Conservation (phyloP, 805 yeast genomes). For the Wickerhamia fluorescens region DNA sequence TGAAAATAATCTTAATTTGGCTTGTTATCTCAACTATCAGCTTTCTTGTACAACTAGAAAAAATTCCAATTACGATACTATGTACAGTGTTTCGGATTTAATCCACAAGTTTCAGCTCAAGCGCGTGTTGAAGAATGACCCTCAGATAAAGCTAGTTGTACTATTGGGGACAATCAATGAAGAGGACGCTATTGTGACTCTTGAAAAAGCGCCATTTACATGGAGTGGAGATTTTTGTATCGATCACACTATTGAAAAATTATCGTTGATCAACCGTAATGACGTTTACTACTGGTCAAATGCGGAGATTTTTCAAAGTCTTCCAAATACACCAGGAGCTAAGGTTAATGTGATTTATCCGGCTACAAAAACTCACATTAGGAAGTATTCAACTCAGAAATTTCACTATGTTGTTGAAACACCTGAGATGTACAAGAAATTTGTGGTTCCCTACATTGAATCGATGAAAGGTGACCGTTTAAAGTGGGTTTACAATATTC, state of each 20-base stretch:
- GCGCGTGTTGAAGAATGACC: slow-evolving; percentile 48
- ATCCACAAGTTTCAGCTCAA: slow-evolving; percentile 37
- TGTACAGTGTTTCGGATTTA: slow-evolving; percentile 13
- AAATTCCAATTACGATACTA: neutral
- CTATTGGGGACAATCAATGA: slow-evolving; percentile 61
- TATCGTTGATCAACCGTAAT: slow-evolving; percentile 50
- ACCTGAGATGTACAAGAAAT: slow-evolving; percentile 57
- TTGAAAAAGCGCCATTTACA: slow-evolving; percentile 68
- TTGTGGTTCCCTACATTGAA: slow-evolving; percentile 70
- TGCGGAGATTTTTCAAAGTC: slow-evolving; percentile 40
- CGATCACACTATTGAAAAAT: slow-evolving; percentile 10
- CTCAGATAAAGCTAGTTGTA: slow-evolving; percentile 60
- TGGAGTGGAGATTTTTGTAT: slow-evolving; percentile 13
- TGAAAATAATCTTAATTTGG: neutral
- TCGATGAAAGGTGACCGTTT: slow-evolving; percentile 71
- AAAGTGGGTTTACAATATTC: slow-evolving; percentile 85
- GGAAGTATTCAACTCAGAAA: slow-evolving; percentile 61
- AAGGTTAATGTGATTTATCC: slow-evolving; percentile 80
- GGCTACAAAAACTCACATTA: slow-evolving; percentile 79
- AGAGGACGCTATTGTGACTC: slow-evolving; percentile 57
- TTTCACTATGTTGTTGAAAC: slow-evolving; percentile 68
- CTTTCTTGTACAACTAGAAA: too few species aligned
- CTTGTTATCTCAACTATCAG: too few species aligned
- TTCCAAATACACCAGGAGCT: slow-evolving; percentile 47
- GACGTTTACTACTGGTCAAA: slow-evolving; percentile 85